Percentiles rank a stretch among this genome's conserved stretches.
phyloP scores from a whole-genome alignment of 371 early-diverging fungal species.

The Smittium culicis region DNA sequence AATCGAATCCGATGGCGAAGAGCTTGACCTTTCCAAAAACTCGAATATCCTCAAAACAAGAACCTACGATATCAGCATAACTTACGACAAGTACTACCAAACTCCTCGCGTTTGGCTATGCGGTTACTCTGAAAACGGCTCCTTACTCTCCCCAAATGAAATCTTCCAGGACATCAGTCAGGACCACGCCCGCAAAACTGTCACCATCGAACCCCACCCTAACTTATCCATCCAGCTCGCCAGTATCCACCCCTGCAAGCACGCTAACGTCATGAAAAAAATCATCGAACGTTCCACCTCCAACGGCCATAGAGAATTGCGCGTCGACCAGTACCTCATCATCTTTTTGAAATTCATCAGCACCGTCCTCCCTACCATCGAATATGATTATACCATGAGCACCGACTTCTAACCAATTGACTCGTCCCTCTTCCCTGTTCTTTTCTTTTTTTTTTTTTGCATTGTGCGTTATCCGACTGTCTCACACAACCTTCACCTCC shows the following conservation, averaged over 20 bases:
- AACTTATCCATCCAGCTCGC: conserved; percentile 71
- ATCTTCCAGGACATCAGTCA: conserved; percentile 93
- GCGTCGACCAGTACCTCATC: conserved; percentile 89
- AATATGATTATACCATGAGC: conserved; percentile 85
- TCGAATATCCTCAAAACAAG: conserved; percentile 85
- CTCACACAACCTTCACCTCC: too few species aligned
- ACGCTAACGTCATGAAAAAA: conserved; percentile 94
- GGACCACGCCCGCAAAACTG: conserved; percentile 95
- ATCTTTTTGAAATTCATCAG: conserved; percentile 93
- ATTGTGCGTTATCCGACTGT: background rate
- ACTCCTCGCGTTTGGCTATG: conserved; percentile 93
- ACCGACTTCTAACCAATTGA: conserved; percentile 25
- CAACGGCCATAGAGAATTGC: conserved; percentile 47
- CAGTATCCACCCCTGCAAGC: conserved; percentile 93
- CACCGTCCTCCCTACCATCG: conserved; percentile 90
- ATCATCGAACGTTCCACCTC: conserved; percentile 58
- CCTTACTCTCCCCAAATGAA: conserved; percentile 66
- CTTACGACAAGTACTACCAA: conserved; percentile 97
- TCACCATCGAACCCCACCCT: conserved; percentile 91
- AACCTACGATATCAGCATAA: conserved; percentile 92
- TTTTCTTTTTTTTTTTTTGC: background rate
- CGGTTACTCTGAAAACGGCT: conserved; percentile 87
- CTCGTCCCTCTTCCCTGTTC: background rate
- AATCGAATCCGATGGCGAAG: conserved; percentile 23
- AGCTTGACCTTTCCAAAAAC: conserved; percentile 26